Conservation (phyloP, 371 early-diverging fungal genomes). For the Mucor lusitanicus region DNA sequence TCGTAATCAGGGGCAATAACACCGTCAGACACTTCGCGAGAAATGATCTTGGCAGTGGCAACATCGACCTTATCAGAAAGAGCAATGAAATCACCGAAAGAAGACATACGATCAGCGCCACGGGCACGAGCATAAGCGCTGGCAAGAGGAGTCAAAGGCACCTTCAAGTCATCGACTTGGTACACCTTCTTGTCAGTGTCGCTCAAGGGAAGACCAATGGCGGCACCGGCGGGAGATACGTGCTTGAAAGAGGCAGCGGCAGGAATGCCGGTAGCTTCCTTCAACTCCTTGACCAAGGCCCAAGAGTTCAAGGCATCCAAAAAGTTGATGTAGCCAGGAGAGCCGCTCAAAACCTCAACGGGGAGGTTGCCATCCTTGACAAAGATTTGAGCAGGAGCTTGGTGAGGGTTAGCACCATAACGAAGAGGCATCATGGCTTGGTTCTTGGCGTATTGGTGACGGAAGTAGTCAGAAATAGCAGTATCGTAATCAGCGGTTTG, state of each 20-base stretch:
- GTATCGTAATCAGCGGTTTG: slow-evolving; percentile 96
- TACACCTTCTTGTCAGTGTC: slow-evolving; percentile 89
- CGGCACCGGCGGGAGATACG: slow-evolving; percentile 97
- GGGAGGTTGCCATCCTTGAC: slow-evolving; percentile 82
- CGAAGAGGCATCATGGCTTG: slow-evolving; percentile 82
- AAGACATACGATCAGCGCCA: slow-evolving; percentile 97
- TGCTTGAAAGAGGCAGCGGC: slow-evolving; percentile 99
- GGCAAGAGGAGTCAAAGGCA: slow-evolving; percentile 76
- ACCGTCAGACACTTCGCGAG: slow-evolving; percentile 95
- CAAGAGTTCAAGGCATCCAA: slow-evolving; percentile 96
- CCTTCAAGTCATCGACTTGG: slow-evolving; percentile 85
- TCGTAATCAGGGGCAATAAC: slow-evolving; percentile 94
- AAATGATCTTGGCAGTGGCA: slow-evolving; percentile 93
- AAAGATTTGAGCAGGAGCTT: slow-evolving; percentile 95
- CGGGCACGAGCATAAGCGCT: slow-evolving; percentile 88
- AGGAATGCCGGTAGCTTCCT: slow-evolving; percentile 49
- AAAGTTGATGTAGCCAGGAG: slow-evolving; percentile 97
- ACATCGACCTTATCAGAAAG: slow-evolving; percentile 87
- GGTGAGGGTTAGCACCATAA: slow-evolving; percentile 98
- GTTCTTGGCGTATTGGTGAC: slow-evolving; percentile 80
- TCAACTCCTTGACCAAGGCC: slow-evolving; percentile 93
- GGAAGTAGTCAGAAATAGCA: slow-evolving; percentile 94
- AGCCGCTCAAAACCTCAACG: slow-evolving; percentile 88
- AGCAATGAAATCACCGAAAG: slow-evolving; percentile 98
- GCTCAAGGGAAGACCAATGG: slow-evolving; percentile 83